Conservation (phyloP, 1,284 basidiomycete genomes). For the Ceratobasidium sp. region DNA sequence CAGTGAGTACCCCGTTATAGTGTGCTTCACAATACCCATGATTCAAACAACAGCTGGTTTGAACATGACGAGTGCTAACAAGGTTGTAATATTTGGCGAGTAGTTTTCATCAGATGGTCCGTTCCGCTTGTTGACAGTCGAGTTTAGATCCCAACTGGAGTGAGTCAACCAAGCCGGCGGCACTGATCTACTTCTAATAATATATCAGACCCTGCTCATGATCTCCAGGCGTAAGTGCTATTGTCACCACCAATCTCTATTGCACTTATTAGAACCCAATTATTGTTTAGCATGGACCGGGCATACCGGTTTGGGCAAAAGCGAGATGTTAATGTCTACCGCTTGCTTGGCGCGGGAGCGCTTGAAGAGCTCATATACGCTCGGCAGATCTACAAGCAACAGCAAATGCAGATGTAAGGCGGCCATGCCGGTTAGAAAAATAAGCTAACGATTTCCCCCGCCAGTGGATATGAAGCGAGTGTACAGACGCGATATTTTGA, state of each 20-base stretch:
- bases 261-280: background rate
- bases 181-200: background rate
- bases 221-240: slow-evolving; percentile 74
- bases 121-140: slow-evolving; percentile 4
- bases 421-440: background rate
- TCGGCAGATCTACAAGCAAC: slow-evolving; percentile 89
- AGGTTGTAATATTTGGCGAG: slow-evolving; percentile 86
- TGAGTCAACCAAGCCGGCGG: slow-evolving; percentile 58
- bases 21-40: background rate
- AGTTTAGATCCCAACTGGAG: slow-evolving; percentile 87
- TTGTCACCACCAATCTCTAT: background rate
- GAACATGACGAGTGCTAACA: slow-evolving; percentile 82
- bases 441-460: background rate
- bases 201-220: slow-evolving; percentile 80
- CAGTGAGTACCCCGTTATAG: slow-evolving; percentile 52
- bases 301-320: slow-evolving; percentile 91
- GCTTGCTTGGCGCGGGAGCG: slow-evolving; percentile 86
- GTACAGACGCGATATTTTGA: slow-evolving; percentile 85
- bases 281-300: slow-evolving; percentile 73
- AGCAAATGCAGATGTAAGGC: slow-evolving; percentile 79
- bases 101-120: slow-evolving; percentile 19
- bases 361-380: slow-evolving; percentile 87
- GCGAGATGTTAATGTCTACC: slow-evolving; percentile 86
- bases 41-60: slow-evolving; percentile 63
- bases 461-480: slow-evolving; percentile 78